Evolutionary conservation across 306 rosid species (phyloP).

Genomic region (Vicia sativa): DNA sequence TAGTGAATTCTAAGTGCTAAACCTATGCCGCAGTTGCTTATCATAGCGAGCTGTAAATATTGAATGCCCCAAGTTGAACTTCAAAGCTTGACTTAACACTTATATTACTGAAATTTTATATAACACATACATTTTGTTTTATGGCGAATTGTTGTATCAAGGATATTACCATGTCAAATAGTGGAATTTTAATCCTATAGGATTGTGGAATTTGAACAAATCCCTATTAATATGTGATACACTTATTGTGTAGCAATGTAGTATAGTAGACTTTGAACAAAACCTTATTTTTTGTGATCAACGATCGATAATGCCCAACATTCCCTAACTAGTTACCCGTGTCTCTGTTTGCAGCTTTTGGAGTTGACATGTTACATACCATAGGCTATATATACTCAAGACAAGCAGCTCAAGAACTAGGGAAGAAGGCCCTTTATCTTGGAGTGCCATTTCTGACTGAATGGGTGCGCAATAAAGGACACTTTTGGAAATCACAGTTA

Average conservation of each 20-base stretch:
- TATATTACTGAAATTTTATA: constrained; percentile 25
- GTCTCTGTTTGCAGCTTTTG: constrained; percentile 63
- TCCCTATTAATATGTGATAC: neutral
- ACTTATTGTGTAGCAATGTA: neutral
- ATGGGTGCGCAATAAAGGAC: constrained; percentile 93
- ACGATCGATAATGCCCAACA: neutral
- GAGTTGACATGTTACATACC: constrained; percentile 72
- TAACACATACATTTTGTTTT: neutral
- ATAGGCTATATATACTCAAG: constrained; percentile 82
- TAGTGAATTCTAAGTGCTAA: constrained; percentile 24
- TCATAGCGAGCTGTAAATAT: too few species aligned
- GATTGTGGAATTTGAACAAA: neutral
- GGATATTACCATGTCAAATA: too few species aligned
- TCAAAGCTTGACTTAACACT: constrained; percentile 7
- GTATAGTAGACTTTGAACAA: neutral
- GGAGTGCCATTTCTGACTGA: constrained; percentile 93
- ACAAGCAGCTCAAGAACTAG: constrained; percentile 96
- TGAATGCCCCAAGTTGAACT: constrained; percentile 3
- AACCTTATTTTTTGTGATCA: neutral
- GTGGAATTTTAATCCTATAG: neutral
- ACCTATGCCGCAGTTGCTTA: constrained; percentile 3
- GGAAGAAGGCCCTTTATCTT: constrained; percentile 82
- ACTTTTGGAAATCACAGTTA: constrained; percentile 87
- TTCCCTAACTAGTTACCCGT: constrained; percentile 5
- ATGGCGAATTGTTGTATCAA: too few species aligned